Conservation (phyloP, 2,329 filamentous ascomycete genomes). For the Hymenotorrendiella dingleyae region DNA sequence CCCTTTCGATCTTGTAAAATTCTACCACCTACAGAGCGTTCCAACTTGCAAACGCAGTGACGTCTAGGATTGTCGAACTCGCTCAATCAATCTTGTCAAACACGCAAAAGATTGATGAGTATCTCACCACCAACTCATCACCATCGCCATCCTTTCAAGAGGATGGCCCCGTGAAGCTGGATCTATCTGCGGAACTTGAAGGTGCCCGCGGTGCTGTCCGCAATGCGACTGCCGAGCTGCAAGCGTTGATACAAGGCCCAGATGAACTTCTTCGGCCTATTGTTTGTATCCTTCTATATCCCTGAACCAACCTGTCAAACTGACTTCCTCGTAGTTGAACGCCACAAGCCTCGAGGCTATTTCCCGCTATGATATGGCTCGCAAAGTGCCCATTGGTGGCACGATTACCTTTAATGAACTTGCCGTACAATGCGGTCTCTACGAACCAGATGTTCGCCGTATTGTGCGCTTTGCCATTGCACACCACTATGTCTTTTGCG, state of each 20-base stretch:
- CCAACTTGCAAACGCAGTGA: too few relatives aligned
- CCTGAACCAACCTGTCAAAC: neutral
- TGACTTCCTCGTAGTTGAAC: too few relatives aligned
- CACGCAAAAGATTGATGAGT: slow-evolving; percentile 8
- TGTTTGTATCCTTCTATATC: neutral
- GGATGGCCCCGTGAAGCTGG: slow-evolving; percentile 3
- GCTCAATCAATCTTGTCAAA: slow-evolving; percentile 4
- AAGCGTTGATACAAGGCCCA: slow-evolving; percentile 11
- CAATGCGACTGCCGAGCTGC: slow-evolving; percentile 18
- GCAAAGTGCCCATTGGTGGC: slow-evolving; percentile 12
- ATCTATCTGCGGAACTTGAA: slow-evolving; percentile 5
- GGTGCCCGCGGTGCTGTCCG: slow-evolving; percentile 7
- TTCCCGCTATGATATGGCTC: slow-evolving; percentile 16
- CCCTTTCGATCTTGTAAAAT: too few relatives aligned
- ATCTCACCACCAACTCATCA: slow-evolving; percentile 2
- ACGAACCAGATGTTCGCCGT: slow-evolving; percentile 10
- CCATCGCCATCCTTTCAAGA: slow-evolving; percentile 11
- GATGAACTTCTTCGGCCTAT: slow-evolving; percentile 2
- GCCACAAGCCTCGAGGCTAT: slow-evolving; percentile 19
- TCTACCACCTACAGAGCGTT: too few relatives aligned
- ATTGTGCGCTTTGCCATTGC: slow-evolving; percentile 18
- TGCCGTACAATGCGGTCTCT: slow-evolving; percentile 9
- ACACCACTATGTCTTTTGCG: slow-evolving; percentile 15
- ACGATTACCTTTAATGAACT: slow-evolving; percentile 19
- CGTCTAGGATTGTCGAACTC: slow-evolving; percentile 11